phyloP scores from a whole-genome alignment of 2,329 filamentous ascomycete species.

The Ascochyta rabiei region DNA sequence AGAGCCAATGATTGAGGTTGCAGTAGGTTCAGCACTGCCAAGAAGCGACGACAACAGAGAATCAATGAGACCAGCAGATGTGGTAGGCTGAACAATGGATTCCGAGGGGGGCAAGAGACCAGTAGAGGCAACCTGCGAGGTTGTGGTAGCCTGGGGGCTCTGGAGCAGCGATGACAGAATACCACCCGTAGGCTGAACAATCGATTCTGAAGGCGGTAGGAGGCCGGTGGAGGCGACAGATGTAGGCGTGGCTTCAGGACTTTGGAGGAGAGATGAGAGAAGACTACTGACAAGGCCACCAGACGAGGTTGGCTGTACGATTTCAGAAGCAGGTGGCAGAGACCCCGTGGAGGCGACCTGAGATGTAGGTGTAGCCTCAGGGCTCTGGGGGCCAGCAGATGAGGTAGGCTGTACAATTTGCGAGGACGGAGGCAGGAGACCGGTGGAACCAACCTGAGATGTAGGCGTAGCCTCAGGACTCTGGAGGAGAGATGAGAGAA shows the following conservation, averaged over 20 bases:
- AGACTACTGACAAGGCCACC: no score
- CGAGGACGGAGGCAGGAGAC: constrained; percentile 16
- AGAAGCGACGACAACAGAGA: constrained; percentile 24
- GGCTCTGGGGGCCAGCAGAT: constrained; percentile 20
- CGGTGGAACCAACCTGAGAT: constrained; percentile 14
- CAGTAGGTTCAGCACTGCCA: constrained; percentile 16
- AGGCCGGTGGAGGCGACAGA: constrained; percentile 9
- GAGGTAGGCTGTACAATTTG: constrained; percentile 14
- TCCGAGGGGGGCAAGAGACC: constrained; percentile 19
- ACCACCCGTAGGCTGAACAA: constrained; percentile 3
- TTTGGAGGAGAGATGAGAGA: not conserved
- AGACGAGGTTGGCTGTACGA: constrained; percentile 3
- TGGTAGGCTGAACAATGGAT: constrained; percentile 16
- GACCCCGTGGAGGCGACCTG: constrained; percentile 10
- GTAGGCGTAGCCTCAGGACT: constrained; percentile 1
- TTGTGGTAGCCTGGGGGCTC: not conserved
- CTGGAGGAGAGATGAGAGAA: not conserved
- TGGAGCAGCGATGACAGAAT: not conserved
- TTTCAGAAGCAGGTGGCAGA: not conserved
- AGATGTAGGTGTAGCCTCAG: constrained; percentile 11
- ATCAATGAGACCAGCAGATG: constrained; percentile 17
- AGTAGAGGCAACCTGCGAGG: constrained; percentile 8
- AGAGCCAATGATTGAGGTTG: constrained; percentile 25
- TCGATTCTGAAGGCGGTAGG: constrained; percentile 1
- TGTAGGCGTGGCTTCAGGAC: constrained; percentile 1